Base-by-base conservation (phyloP, 805 yeast genomes). In the Barnettozyma salicaria region DNA sequence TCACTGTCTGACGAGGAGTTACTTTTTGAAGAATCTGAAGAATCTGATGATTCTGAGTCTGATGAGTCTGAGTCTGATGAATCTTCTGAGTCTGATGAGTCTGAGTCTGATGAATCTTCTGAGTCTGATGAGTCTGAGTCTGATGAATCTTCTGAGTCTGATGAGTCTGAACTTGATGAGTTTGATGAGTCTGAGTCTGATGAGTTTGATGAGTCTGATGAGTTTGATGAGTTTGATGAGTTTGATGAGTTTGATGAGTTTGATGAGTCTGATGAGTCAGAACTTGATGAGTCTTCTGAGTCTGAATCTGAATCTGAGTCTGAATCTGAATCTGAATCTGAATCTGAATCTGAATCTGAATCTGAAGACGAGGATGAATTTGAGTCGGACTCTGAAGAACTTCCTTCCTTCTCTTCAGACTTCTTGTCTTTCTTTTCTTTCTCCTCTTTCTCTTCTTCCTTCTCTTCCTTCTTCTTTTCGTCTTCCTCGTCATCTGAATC, bases 101-200 rank as follows among this genome's bases (percentile, higher is more conserved):
- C n/a, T n/a, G n/a, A 52, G 34, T 47, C 51, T 13, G n/a, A n/a
- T n/a, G n/a, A n/a, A n/a, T n/a, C 30, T 27, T 17, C 21, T n/a
- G n/a, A n/a, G n/a, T n/a, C n/a, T n/a, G n/a, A n/a, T n/a, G n/a
- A n/a, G n/a, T n/a, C n/a, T n/a, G n/a, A n/a, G n/a, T n/a, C n/a
- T n/a, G n/a, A n/a, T n/a, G n/a, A n/a, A n/a, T n/a, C n/a, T n/a
- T n/a, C n/a, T n/a, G n/a, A n/a, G n/a, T n/a, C n/a, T n/a, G n/a
- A n/a, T n/a, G n/a, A n/a, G n/a, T n/a, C n/a, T n/a, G n/a, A n/a
- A n/a, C n/a, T n/a, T n/a, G n/a, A 22, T 25, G 45, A 41, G 26
- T 42, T 44, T 35, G 36, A 31, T 30, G 60, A 52, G 25, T 44
- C 50, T 36, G 61, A 51, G n/a, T n/a, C n/a, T n/a, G n/a, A 22